Base-by-base conservation (phyloP, 768 basidiomycete genomes). In the Macrolepiota dolichaula region DNA sequence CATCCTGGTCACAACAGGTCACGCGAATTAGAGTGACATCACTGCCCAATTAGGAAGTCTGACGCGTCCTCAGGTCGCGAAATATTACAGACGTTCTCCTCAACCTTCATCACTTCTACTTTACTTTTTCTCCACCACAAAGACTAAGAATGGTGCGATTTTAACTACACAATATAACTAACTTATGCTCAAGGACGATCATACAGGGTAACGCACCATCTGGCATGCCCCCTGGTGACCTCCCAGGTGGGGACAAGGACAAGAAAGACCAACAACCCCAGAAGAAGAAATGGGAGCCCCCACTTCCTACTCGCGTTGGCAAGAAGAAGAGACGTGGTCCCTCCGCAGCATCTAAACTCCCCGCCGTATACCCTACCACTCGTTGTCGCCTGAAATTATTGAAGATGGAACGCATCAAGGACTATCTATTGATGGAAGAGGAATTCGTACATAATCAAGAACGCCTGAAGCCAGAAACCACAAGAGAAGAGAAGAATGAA, bases 211-310 rank as follows among this genome's bases (percentile, higher is more conserved):
- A 94, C 69, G 73, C 87, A 70, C 81, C 88, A 56, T 93, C 91
- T 52, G 89, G 75, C 64, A 71, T 78, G 67, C 77, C 80, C n/a
- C 76, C 78, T 49, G 71, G 73, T 56, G 76, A 74, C 51, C 38
- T 57, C n/a, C 58, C 64, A 63, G 66, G 64, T 22, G 63, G 67
- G 55, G 69, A 72, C 52, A 83, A 81, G 73, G 67, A 64, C 69
- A 82, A 78, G 73, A 79, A 81, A 74, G 59, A 61, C 35, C 76
- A 72, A 68, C 74, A 83, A 76, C 77, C 79, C 17, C 80, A 85
- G 68, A 85, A 88, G 76, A 97, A 98, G 86, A 96, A 96, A 78
- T 98, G 96, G 95, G 96, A 98, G 73, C 95, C 96, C 7, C 96
- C 96, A 68, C 85, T 97, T 61, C 96, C 96, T 13, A 97, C 96